These are phyloP conservation scores for Entoloma clypeatum DNA, from an alignment of 1,284 basidiomycete species.

Conservation along the genomic window DNA sequence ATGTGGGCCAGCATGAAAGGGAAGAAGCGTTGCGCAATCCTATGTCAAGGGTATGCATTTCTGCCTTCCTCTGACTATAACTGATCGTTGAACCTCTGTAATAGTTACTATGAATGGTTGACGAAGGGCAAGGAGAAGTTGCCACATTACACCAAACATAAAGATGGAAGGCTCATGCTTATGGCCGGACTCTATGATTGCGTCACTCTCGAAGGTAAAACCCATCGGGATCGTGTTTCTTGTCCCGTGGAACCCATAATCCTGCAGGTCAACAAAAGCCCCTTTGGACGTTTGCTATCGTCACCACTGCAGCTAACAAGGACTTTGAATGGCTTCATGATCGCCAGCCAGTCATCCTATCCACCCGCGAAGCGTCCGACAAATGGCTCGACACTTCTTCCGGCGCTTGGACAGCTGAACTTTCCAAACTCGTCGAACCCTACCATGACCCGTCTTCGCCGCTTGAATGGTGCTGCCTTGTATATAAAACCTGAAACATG, in stretches of 20 bases:
- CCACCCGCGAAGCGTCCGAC: constrained; percentile 54
- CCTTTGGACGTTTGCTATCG: constrained; percentile 83
- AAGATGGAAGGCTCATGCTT: constrained; percentile 67
- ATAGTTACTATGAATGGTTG: constrained; percentile 90
- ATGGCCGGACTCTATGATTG: constrained; percentile 88
- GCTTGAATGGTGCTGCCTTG: constrained; percentile 62
- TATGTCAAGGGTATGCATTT: constrained; percentile 68
- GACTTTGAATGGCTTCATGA: constrained; percentile 83
- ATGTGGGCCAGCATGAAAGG: constrained; percentile 84
- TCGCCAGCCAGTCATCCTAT: constrained; percentile 87
- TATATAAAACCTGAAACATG: neutral
- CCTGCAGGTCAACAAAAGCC: constrained; percentile 49
- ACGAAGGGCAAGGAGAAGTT: constrained; percentile 75
- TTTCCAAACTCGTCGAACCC: constrained; percentile 65
- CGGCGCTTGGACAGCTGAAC: constrained; percentile 56
- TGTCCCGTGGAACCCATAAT: neutral
- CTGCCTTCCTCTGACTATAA: neutral
- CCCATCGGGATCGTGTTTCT: constrained; percentile 10
- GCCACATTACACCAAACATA: constrained; percentile 77
- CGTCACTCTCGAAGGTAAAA: constrained; percentile 57
- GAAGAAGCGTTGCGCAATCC: constrained; percentile 73
- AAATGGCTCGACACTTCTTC: constrained; percentile 79
- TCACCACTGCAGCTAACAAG: constrained; percentile 76
- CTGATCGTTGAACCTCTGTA: constrained; percentile 1
- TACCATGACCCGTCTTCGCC: constrained; percentile 50